Percentiles rank a stretch among this genome's conserved stretches.
phyloP scores from a whole-genome alignment of 1,284 basidiomycete species.

The Cryptococcus depauperatus region DNA sequence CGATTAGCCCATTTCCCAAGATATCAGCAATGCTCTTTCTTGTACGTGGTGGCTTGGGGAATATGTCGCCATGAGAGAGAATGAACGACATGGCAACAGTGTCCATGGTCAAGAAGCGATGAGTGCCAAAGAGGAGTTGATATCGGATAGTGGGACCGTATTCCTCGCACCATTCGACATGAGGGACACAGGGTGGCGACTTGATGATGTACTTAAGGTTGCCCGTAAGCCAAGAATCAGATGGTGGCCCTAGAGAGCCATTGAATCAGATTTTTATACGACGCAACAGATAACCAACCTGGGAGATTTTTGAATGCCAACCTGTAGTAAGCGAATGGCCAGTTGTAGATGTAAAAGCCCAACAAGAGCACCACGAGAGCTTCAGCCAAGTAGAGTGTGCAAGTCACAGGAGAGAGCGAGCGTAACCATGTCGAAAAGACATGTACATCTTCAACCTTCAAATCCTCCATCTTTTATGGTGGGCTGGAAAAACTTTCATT shows the following conservation, averaged over 20 bases:
- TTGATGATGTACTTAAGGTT: slow-evolving; percentile 12
- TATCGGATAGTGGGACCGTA: slow-evolving; percentile 24
- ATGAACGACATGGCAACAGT: slow-evolving; percentile 56
- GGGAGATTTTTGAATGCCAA: slow-evolving; percentile 22
- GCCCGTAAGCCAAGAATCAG: slow-evolving; percentile 15
- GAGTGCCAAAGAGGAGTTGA: slow-evolving; percentile 10
- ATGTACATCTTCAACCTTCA: no score
- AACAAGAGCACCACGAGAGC: slow-evolving; percentile 5
- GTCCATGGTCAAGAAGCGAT: slow-evolving; percentile 55
- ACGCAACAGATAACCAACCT: slow-evolving; percentile 12
- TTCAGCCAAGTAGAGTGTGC: slow-evolving; percentile 3
- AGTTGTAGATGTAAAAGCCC: slow-evolving; percentile 16
- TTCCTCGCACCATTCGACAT: slow-evolving; percentile 16
- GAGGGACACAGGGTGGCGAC: slow-evolving; percentile 10
- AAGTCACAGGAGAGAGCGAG: background rate
- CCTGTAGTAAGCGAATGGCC: slow-evolving; percentile 12
- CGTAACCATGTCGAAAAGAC: no score
- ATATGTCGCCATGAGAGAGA: slow-evolving; percentile 54
- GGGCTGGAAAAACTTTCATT: no score
- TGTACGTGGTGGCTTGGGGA: slow-evolving; percentile 59
- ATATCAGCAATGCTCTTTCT: slow-evolving; percentile 50
- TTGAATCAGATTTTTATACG: background rate
- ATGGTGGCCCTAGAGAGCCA: slow-evolving; percentile 19
- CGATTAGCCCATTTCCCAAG: slow-evolving; percentile 38
- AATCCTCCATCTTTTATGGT: no score